These are phyloP conservation scores for Labyrinthula sp. DNA, from an alignment of 352 stramenopile genomes.

Conservation along the genomic window DNA sequence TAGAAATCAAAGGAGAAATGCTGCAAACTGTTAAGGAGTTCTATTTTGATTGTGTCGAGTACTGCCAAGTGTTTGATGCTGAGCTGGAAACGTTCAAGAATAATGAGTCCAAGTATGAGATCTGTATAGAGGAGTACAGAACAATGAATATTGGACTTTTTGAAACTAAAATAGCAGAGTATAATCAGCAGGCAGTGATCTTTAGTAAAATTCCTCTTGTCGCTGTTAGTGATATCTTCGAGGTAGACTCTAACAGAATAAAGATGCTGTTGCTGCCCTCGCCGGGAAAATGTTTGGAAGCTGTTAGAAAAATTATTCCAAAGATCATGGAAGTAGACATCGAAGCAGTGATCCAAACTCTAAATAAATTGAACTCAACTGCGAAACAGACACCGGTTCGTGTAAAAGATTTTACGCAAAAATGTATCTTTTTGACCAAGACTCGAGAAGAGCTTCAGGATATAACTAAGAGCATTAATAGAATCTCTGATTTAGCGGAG, in stretches of 20 bases:
- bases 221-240: conserved; percentile 67
- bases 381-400: conserved; percentile 8
- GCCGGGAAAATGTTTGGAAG: conserved; percentile 56
- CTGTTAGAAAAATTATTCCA: conserved; percentile 53
- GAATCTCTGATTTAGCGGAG: conserved; percentile 20
- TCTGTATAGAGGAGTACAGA: conserved; percentile 44
- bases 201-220: conserved; percentile 58
- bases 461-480: conserved; percentile 35
- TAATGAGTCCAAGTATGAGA: conserved; percentile 51
- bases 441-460: conserved; percentile 44
- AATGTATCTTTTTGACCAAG: conserved; percentile 59
- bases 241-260: conserved; percentile 59
- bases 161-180: conserved; percentile 53
- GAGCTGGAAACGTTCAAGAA: conserved; percentile 56
- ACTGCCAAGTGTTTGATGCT: conserved; percentile 61
- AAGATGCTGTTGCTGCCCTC: conserved; percentile 61
- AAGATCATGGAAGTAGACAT: conserved; percentile 63
- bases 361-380: conserved; percentile 39
- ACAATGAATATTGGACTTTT: conserved; percentile 51
- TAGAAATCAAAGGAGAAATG: no score
- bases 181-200: conserved; percentile 45
- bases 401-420: conserved; percentile 52
- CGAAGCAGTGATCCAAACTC: conserved; percentile 49
- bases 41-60: no score
- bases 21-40: no score